These are phyloP conservation scores for Luffa acutangula DNA, from an alignment of 306 rosid species.

Conservation along the genomic window DNA sequence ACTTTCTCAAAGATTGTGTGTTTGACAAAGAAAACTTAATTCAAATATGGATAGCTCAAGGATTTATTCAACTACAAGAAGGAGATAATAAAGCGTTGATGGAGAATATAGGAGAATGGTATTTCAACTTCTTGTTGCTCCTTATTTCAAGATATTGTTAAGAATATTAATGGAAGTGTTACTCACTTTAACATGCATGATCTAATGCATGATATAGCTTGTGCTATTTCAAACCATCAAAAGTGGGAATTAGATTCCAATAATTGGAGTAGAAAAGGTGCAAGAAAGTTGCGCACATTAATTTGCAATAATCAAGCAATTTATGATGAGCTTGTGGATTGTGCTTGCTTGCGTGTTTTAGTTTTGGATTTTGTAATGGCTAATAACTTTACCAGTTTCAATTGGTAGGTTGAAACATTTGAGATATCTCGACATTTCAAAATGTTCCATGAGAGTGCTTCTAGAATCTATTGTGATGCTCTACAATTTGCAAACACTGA, in stretches of 20 bases:
- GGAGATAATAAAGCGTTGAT: background rate
- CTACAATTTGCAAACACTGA: background rate
- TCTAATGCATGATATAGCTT: too few relatives aligned
- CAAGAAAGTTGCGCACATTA: background rate
- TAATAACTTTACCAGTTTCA: background rate
- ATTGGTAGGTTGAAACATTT: background rate
- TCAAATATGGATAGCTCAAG: slow-evolving; percentile 12
- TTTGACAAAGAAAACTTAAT: background rate
- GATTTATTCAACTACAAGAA: background rate
- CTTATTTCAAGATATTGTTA: too few relatives aligned
- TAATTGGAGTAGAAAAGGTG: background rate
- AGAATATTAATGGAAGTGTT: accelerated
- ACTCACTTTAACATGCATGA: slow-evolving; percentile 5
- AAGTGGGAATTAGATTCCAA: background rate
- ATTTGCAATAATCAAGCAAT: background rate
- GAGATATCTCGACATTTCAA: background rate
- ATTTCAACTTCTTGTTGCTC: background rate
- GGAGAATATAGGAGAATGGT: slow-evolving; percentile 1
- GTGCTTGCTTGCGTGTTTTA: slow-evolving; percentile 7
- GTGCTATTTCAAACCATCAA: background rate
- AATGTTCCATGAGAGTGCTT: background rate
- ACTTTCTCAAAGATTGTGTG: background rate
- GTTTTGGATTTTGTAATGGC: background rate
- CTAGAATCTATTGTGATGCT: background rate
- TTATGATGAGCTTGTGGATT: too few relatives aligned